Conservation (phyloP, 768 basidiomycete genomes). For the Hericium coralloides region DNA sequence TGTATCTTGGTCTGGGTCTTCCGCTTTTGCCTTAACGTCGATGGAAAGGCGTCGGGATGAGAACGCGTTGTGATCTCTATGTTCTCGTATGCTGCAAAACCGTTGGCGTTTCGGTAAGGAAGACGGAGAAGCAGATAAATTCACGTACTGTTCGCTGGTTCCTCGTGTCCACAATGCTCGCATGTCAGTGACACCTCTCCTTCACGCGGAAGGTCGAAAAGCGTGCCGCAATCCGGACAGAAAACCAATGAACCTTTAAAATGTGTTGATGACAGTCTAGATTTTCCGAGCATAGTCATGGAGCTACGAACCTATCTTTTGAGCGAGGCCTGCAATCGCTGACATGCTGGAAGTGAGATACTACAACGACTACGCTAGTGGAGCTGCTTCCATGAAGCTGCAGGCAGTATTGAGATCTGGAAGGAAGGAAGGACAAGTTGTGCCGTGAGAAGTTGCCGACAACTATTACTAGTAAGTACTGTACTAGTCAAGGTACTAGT, state of each 20-base stretch:
- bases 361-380: too few species aligned
- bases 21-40: slow-evolving; percentile 73
- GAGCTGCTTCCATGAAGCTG: too few species aligned
- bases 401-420: too few species aligned
- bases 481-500: too few species aligned
- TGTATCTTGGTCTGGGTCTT: slow-evolving; percentile 84
- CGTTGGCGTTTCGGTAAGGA: neutral
- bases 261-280: neutral
- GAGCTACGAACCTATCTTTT: slow-evolving; percentile 37
- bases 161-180: slow-evolving; percentile 81
- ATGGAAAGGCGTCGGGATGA: slow-evolving; percentile 92
- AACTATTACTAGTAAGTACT: too few species aligned
- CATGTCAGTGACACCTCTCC: slow-evolving; percentile 70
- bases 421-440: too few species aligned
- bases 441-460: too few species aligned
- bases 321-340: slow-evolving; percentile 19
- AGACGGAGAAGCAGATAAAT: neutral
- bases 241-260: slow-evolving; percentile 80
- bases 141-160: slow-evolving; percentile 80
- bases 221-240: slow-evolving; percentile 87
- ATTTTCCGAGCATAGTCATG: neutral
- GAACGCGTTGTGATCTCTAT: slow-evolving; percentile 84
- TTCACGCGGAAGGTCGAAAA: slow-evolving; percentile 74
- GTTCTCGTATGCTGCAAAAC: slow-evolving; percentile 75
- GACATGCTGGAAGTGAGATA: neutral